These are phyloP conservation scores for Kalanchoe fedtschenkoi DNA, from an alignment of 164 flowering plant species.

Conservation along the genomic window DNA sequence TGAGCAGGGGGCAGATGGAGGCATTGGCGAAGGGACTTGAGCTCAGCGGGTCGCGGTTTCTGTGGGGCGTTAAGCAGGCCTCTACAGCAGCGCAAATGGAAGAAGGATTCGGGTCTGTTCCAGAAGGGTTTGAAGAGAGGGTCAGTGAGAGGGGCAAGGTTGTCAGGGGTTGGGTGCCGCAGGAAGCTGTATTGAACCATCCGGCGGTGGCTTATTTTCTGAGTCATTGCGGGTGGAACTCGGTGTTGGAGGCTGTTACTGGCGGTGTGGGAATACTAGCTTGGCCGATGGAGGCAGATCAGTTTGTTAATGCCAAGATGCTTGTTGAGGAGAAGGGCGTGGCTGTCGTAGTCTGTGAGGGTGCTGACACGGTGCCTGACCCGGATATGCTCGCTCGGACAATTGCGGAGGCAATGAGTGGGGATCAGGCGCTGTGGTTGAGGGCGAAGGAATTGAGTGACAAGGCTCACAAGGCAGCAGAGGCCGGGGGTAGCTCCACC, in stretches of 20 bases:
- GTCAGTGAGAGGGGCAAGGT: slow-evolving; percentile 24
- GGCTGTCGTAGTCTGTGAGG: slow-evolving; percentile 25
- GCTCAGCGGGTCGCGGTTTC: slow-evolving; percentile 27
- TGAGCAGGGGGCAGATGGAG: slow-evolving; percentile 26
- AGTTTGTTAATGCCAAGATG: slow-evolving; percentile 25
- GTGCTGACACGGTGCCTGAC: slow-evolving; percentile 19
- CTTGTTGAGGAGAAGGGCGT: slow-evolving; percentile 26
- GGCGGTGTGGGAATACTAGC: slow-evolving; percentile 37
- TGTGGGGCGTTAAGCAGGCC: slow-evolving; percentile 22
- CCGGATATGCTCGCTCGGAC: slow-evolving; percentile 15
- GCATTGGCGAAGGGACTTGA: slow-evolving; percentile 25
- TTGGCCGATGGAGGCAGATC: slow-evolving; percentile 52
- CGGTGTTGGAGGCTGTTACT: slow-evolving; percentile 25
- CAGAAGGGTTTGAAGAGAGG: slow-evolving; percentile 25
- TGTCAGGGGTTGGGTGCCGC: slow-evolving; percentile 39
- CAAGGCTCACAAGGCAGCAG: slow-evolving; percentile 12
- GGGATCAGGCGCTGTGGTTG: not conserved
- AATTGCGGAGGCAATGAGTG: slow-evolving; percentile 15
- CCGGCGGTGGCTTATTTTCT: slow-evolving; percentile 32
- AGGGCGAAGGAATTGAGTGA: slow-evolving; percentile 14
- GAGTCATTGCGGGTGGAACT: slow-evolving; percentile 59
- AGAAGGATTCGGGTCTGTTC: slow-evolving; percentile 11
- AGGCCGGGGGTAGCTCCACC: slow-evolving; percentile 18
- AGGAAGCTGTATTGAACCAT: slow-evolving; percentile 31
- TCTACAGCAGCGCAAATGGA: slow-evolving; percentile 8